Base-by-base conservation (phyloP, 345 rosid genomes). In the Salix brachista region DNA sequence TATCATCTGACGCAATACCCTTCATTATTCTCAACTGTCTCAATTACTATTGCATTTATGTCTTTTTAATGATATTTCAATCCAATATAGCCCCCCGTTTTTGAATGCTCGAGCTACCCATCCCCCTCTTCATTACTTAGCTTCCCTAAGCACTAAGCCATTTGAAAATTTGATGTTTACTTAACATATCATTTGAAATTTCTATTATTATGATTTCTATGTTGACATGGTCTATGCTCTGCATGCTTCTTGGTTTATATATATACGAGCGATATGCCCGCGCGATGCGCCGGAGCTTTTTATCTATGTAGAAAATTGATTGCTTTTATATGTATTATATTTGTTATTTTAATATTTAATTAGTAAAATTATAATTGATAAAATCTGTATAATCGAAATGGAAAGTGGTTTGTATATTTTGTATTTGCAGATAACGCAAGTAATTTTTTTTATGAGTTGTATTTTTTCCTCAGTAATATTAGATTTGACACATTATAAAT, bases 31-130 rank as follows among this genome's bases (percentile, higher is more conserved):
- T 91, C 98, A 91, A 93, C 91, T 75, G 97, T 85, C 92, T 86
- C 97, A 87, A 86, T 93, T 91, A 96, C 97, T 90, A 78, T 84
- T 82, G 97, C 99, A 96, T 96, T 93, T 88, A 93, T 88, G 83
- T 85, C 91, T 82, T 93, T 88, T 88, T 90, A 95, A 89, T 89
- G 90, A 83, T 82, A 84, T 81, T 89, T 86, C 90, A 87, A 89
- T 87, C 93, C 79, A 75, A 80, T 74, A 61, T 83, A 73, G 83
- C 64, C 54, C 78, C 75, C 60, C 78, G 72, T 77, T 84, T 87
- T 88, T 83, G 84, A 85, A 87, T 91, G 94, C 94, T 82, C 73
- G 85, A 91, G 85, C 97, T 69, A 93, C 94, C 94, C 88, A 73
- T 74, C 83, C 75, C 79, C 68, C 77, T 77, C 44, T 65, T 78